Percentiles rank a stretch among this genome's conserved stretches.
phyloP scores from a whole-genome alignment of 352 stramenopile genomes.

The Phytophthora pistaciae region DNA sequence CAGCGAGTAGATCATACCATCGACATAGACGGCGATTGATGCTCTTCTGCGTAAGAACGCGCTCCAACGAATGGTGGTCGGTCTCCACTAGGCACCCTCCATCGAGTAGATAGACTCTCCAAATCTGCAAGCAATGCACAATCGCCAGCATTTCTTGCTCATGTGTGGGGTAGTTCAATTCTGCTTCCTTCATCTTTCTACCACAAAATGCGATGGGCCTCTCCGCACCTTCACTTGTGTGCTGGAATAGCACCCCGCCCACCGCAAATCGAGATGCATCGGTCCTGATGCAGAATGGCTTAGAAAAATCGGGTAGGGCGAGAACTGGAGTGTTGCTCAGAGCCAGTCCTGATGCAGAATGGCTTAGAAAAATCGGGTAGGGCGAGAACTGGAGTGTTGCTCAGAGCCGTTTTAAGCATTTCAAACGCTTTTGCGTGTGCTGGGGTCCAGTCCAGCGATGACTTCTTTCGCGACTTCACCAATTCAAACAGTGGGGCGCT shows the following conservation, averaged over 20 bases:
- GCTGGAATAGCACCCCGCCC: slow-evolving; percentile 6
- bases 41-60: slow-evolving; percentile 8
- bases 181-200: slow-evolving; percentile 7
- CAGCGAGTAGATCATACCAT: slow-evolving; percentile 11
- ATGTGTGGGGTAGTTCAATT: slow-evolving; percentile 27
- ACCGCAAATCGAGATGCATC: slow-evolving; percentile 14
- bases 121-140: slow-evolving; percentile 17
- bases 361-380: too few species aligned
- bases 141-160: slow-evolving; percentile 25
- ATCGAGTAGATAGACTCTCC: slow-evolving; percentile 16
- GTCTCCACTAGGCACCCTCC: slow-evolving; percentile 11
- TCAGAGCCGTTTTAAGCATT: background rate
- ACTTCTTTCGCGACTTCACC: background rate
- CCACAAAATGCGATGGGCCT: slow-evolving; percentile 14
- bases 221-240: background rate
- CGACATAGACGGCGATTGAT: slow-evolving; percentile 10
- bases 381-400: too few species aligned
- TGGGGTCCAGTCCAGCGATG: too few species aligned
- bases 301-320: background rate
- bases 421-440: background rate
- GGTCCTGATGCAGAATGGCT: slow-evolving; percentile 1
- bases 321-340: slow-evolving; percentile 4
- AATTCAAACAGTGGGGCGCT: slow-evolving; percentile 10
- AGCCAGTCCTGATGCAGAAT: too few species aligned
- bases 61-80: slow-evolving; percentile 15